These are phyloP conservation scores for Graphilbum fragrans DNA, from an alignment of 2,329 filamentous ascomycete species.

Conservation along the genomic window DNA sequence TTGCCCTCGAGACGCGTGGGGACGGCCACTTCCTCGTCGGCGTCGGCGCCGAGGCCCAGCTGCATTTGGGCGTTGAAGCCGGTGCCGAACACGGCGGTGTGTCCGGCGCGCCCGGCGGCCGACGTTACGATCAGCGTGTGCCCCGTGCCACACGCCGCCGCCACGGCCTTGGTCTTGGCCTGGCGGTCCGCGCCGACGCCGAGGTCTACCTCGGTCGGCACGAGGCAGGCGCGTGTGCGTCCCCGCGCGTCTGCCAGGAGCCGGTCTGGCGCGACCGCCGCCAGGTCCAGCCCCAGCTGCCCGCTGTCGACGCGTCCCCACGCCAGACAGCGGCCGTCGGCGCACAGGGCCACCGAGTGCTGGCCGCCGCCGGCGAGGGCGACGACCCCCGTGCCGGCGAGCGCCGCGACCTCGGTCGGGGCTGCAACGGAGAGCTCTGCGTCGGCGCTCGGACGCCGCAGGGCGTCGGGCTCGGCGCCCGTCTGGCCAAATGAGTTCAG, in stretches of 20 bases:
- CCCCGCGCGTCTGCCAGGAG: conserved; percentile 40
- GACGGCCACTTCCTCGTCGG: conserved; percentile 36
- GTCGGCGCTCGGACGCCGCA: conserved; percentile 20
- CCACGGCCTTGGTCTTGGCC: background rate
- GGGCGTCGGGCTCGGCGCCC: conserved; percentile 19
- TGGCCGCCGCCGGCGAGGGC: conserved; percentile 46
- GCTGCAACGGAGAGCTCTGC: background rate
- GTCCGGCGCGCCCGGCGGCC: background rate
- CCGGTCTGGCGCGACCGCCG: conserved; percentile 19
- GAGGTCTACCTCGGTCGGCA: conserved; percentile 40
- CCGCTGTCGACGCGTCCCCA: conserved; percentile 26
- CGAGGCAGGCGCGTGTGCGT: conserved; percentile 47
- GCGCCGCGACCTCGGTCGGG: conserved; percentile 1
- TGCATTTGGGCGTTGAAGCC: conserved; percentile 50
- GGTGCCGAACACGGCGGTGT: conserved; percentile 46
- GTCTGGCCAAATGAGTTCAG: conserved; percentile 55
- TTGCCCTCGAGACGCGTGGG: background rate
- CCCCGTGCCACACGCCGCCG: conserved; percentile 44
- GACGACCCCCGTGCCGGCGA: background rate
- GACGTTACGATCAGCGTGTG: conserved; percentile 51
- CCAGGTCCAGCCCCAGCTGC: conserved; percentile 26
- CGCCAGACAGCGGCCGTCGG: conserved; percentile 20
- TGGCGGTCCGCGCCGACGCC: too few relatives aligned
- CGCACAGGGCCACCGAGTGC: conserved; percentile 37
- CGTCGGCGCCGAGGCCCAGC: conserved; percentile 32